Percentiles rank a stretch among this genome's conserved stretches.
phyloP scores from a whole-genome alignment of 805 yeast species.

The Cyberlindnera japonica region DNA sequence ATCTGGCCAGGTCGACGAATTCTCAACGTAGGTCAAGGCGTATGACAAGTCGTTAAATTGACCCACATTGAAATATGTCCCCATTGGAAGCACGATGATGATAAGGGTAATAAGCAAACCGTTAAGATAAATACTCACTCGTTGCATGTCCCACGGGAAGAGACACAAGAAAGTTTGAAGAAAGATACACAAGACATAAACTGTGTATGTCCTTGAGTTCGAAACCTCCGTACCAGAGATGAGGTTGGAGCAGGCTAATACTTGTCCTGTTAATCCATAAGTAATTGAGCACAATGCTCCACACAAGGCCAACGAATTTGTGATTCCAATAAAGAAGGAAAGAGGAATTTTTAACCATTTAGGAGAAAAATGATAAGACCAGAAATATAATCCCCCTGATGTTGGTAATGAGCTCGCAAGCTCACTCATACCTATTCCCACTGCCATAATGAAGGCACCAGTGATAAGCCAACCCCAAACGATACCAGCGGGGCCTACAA shows the following conservation, averaged over 20 bases:
- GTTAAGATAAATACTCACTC: conserved; percentile 53
- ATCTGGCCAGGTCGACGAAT: conserved; percentile 49
- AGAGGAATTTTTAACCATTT: conserved; percentile 41
- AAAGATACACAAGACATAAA: conserved; percentile 52
- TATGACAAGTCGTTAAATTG: conserved; percentile 46
- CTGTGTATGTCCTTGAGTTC: conserved; percentile 49
- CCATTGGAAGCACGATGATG: conserved; percentile 58
- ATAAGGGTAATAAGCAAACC: conserved; percentile 44
- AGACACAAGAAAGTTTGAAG: conserved; percentile 38
- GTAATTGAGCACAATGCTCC: conserved; percentile 63
- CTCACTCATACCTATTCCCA: conserved; percentile 58
- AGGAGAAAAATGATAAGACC: conserved; percentile 63
- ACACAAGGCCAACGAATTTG: conserved; percentile 61
- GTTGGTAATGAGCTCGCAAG: conserved; percentile 65
- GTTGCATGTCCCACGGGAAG: conserved; percentile 14
- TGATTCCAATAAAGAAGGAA: conserved; percentile 58
- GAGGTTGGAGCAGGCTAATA: conserved; percentile 48
- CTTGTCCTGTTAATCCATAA: conserved; percentile 58
- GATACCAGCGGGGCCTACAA: conserved; percentile 54
- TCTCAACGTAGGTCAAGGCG: conserved; percentile 52
- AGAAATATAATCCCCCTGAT: conserved; percentile 64
- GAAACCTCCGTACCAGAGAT: conserved; percentile 44
- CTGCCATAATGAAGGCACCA: conserved; percentile 46
- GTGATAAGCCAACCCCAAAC: conserved; percentile 71
- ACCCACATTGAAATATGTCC: conserved; percentile 33